Evolutionary conservation across 1,139 yeast genomes (phyloP).

Genomic region (Kluyveromyces sp.): DNA sequence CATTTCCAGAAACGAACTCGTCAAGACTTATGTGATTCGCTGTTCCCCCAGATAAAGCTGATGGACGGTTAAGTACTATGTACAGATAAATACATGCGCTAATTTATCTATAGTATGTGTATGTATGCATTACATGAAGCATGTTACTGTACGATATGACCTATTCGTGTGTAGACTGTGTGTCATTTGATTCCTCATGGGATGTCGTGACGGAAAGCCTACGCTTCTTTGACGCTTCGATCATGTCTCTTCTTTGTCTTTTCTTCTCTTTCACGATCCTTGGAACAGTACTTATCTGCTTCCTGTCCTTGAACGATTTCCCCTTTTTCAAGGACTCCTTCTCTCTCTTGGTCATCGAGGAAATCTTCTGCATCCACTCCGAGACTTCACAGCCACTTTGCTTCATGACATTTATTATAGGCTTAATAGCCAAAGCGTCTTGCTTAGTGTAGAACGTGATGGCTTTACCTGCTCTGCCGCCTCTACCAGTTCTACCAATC

Average conservation of each 20-base stretch:
- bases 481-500: slow-evolving; percentile 98
- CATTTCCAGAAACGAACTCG: not conserved
- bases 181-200: too few relatives aligned
- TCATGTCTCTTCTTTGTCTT: slow-evolving; percentile 61
- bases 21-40: not conserved
- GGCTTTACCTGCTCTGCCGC: slow-evolving; percentile 79
- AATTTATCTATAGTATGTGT: too few relatives aligned
- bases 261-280: slow-evolving; percentile 58
- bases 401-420: slow-evolving; percentile 89
- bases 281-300: slow-evolving; percentile 83
- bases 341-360: slow-evolving; percentile 61
- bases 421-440: slow-evolving; percentile 67
- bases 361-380: slow-evolving; percentile 74
- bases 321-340: slow-evolving; percentile 57
- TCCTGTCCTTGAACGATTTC: slow-evolving; percentile 41
- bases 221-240: slow-evolving; percentile 68
- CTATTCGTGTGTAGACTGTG: too few relatives aligned
- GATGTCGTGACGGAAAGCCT: too few relatives aligned
- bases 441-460: slow-evolving; percentile 91
- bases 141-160: too few relatives aligned
- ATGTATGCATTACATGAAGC: too few relatives aligned
- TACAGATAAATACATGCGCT: too few relatives aligned
- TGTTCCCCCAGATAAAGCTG: not conserved
- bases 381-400: slow-evolving; percentile 76
- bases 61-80: too few relatives aligned